A percentile compares a stretch with the other conserved stretches of the same genome.
Conservation (phyloP, 305 asterid species). For the Solanum hybrid region DNA sequence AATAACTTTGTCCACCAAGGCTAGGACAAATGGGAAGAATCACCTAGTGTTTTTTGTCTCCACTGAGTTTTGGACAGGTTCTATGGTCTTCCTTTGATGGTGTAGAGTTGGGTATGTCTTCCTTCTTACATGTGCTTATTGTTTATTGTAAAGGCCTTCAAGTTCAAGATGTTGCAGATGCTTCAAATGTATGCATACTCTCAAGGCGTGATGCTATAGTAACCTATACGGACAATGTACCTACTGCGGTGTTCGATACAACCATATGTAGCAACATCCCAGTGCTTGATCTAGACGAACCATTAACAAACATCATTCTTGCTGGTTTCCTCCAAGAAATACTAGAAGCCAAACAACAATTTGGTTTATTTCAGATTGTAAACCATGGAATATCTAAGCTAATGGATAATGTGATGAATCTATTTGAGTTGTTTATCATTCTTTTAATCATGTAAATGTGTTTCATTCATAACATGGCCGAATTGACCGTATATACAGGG, state of each 20-base stretch:
- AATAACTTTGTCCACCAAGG: not conserved
- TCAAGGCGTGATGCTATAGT: not conserved
- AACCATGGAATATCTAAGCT: slow-evolving; percentile 44
- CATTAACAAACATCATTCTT: not conserved
- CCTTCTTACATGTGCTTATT: not conserved
- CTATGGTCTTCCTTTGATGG: not conserved
- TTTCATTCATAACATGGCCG: not conserved
- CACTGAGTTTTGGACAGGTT: not conserved
- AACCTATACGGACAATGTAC: not conserved
- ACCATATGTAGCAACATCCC: slow-evolving; percentile 19
- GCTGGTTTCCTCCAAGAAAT: slow-evolving; percentile 22
- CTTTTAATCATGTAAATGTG: not conserved
- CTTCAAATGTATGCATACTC: not conserved
- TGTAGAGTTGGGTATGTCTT: not conserved
- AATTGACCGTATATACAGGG: not conserved
- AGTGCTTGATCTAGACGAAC: slow-evolving; percentile 24
- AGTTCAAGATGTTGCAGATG: not conserved
- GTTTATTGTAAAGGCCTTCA: not conserved
- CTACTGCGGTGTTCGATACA: not conserved
- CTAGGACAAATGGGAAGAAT: not conserved
- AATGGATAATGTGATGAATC: slow-evolving; percentile 36
- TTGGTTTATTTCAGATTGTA: slow-evolving; percentile 38
- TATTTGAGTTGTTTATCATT: slow-evolving; percentile 30
- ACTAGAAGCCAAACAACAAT: slow-evolving; percentile 29
- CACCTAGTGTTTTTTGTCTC: not conserved